A percentile compares a stretch with the other conserved stretches of the same genome.
Evolutionary conservation across 257 asterid species (phyloP).

Genomic region (Hygrophila difformis): DNA sequence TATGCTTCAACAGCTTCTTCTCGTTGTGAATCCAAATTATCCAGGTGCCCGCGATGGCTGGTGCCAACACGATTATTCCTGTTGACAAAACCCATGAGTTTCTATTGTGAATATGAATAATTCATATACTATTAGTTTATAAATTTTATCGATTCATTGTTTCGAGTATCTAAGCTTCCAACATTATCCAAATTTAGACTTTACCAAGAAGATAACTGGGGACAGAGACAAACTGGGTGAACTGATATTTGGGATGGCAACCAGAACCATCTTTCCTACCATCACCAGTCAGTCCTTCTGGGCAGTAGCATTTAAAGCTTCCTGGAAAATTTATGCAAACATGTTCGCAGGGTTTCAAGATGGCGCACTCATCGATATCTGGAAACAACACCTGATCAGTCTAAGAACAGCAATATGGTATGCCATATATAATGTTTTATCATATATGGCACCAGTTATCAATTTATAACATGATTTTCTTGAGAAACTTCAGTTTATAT

Average conservation of each 20-base stretch:
- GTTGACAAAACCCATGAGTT: neutral
- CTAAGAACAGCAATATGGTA: neutral
- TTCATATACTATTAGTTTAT: too few species aligned
- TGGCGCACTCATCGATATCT: conserved; percentile 25
- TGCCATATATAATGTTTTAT: too few species aligned
- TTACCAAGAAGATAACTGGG: conserved; percentile 6
- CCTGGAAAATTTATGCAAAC: conserved; percentile 6
- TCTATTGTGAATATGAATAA: too few species aligned
- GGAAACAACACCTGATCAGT: neutral
- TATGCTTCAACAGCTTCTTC: neutral
- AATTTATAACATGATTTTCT: too few species aligned
- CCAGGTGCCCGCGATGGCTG: neutral
- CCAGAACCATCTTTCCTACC: conserved; percentile 4
- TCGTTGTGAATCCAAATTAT: neutral
- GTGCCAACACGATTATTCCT: neutral
- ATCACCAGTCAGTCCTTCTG: neutral
- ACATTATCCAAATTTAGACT: neutral
- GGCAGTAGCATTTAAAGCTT: conserved; percentile 4
- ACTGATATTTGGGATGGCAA: neutral
- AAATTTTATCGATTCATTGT: too few species aligned
- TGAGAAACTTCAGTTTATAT: too few species aligned
- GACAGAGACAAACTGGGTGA: conserved; percentile 1
- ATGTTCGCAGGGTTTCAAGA: conserved; percentile 13
- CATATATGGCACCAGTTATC: too few species aligned
- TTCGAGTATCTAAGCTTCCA: neutral